Percentiles rank a stretch among this genome's conserved stretches.
phyloP scores from a whole-genome alignment of 228 moss, liverwort and hornwort genomes.

The Sphagnum magellanicum region DNA sequence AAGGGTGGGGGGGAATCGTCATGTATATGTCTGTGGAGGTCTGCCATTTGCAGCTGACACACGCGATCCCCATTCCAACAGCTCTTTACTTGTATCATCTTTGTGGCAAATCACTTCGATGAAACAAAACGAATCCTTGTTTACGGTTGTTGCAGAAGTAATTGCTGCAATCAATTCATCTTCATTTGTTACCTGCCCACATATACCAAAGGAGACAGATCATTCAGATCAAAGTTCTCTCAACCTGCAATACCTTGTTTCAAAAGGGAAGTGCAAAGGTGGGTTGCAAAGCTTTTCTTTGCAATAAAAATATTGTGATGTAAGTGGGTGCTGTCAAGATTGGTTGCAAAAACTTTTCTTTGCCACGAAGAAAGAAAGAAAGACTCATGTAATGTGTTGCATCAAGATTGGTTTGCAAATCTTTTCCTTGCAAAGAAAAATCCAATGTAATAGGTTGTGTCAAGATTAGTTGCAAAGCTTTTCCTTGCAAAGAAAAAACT shows the following conservation, averaged over 20 bases:
- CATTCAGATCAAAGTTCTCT: not conserved
- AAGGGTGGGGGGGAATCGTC: no score
- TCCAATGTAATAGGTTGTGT: no score
- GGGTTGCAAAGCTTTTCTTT: not conserved
- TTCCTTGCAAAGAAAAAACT: no score
- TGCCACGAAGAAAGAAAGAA: no score
- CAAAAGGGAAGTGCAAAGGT: not conserved
- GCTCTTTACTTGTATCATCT: conserved; percentile 80
- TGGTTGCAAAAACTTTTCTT: no score
- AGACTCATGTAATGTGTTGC: no score
- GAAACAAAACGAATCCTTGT: conserved; percentile 62
- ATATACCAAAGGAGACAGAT: not conserved
- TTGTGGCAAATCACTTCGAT: conserved; percentile 73
- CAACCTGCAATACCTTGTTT: not conserved
- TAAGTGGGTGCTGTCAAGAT: no score
- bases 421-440: no score
- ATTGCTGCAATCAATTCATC: conserved; percentile 49
- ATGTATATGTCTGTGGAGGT: conserved; percentile 16
- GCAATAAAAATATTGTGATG: no score
- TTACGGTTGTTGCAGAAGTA: conserved; percentile 19
- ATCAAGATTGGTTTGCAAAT: no score
- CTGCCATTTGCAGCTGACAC: conserved; percentile 78
- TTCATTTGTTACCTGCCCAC: conserved; percentile 59
- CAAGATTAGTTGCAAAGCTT: not conserved
- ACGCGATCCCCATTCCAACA: conserved; percentile 82